A percentile compares a stretch with the other conserved stretches of the same genome.
Evolutionary conservation across 2,329 filamentous ascomycete species (phyloP).

Genomic region (Chaetomiaceae sp.): DNA sequence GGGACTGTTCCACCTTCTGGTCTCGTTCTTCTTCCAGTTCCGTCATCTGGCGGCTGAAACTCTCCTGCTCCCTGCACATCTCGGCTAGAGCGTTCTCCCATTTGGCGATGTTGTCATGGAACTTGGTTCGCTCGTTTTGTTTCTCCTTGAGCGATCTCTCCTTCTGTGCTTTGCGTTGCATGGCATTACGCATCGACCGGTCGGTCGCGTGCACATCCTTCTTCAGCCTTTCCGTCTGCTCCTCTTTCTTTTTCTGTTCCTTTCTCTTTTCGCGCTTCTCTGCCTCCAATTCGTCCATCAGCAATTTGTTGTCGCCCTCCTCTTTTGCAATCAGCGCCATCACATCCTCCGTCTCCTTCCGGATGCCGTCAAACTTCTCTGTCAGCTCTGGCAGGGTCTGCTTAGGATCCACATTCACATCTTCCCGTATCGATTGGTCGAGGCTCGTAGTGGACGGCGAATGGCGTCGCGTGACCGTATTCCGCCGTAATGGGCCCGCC

Average conservation of each 20-base stretch:
- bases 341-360: slow-evolving; percentile 78
- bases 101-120: slow-evolving; percentile 64
- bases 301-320: slow-evolving; percentile 63
- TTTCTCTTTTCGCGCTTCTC: slow-evolving; percentile 77
- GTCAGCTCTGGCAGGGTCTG: slow-evolving; percentile 74
- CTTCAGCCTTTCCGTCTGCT: slow-evolving; percentile 78
- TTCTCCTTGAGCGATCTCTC: slow-evolving; percentile 69
- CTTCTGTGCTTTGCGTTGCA: slow-evolving; percentile 73
- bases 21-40: slow-evolving; percentile 50
- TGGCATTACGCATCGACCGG: slow-evolving; percentile 73
- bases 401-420: slow-evolving; percentile 51
- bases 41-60: slow-evolving; percentile 51
- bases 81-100: slow-evolving; percentile 61
- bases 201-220: slow-evolving; percentile 76
- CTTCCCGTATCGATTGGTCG: slow-evolving; percentile 45
- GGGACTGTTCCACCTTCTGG: slow-evolving; percentile 47
- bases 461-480: slow-evolving; percentile 67
- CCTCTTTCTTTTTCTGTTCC: slow-evolving; percentile 82
- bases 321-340: slow-evolving; percentile 67
- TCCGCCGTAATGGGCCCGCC: slow-evolving; percentile 48
- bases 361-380: slow-evolving; percentile 71
- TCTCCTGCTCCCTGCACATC: slow-evolving; percentile 53
- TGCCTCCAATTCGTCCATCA: slow-evolving; percentile 63
- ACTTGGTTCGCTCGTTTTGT: slow-evolving; percentile 62
- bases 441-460: slow-evolving; percentile 65